Base-by-base conservation (phyloP, 2,329 filamentous ascomycete genomes). In the Helminthosporium solani region DNA sequence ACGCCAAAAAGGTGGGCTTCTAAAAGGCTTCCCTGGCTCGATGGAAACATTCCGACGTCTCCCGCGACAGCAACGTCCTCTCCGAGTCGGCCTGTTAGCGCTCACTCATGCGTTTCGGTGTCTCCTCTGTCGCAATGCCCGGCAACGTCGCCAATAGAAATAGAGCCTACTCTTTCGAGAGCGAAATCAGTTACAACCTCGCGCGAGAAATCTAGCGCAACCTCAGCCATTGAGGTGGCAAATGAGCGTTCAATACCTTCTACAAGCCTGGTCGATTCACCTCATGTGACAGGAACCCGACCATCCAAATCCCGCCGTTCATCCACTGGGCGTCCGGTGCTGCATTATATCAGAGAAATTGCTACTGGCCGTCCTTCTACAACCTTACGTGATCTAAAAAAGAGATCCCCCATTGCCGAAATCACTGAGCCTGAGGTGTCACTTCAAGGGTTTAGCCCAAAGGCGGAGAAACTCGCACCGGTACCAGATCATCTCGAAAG, bases 11-110 rank as follows among this genome's bases (percentile, higher is more conserved):
- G 50, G 40, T 33, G 54, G 35, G 20, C 48, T 14, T 47, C 49
- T 11, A 49, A 49, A 18, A 60, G 42, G 37, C 57, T 67, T 16
- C 66, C 64, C 14, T 69, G 66, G 66, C 54, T 69, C 7, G 61
- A 64, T 35, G 53, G 52, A 14, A 64, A 56, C 11, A 35, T 31
- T n/a, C 43, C 58, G 4, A 50, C 23, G 16, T 30, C 40, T 5
- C 50, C 42, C 14, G 7, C 35, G 19, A 7, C 15, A 15, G 16
- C 42, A n/a, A 15, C 47, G 33, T 20, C 42, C 27, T 31, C 34
- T 27, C 21, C 33, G 18, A n/a, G 33, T n/a, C 38, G 28, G 5
- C 28, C 28, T 6, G 12, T 19, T 25, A 50, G 15, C 14, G 18
- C 2, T 15, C 40, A 23, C 5, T 19, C 38, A 12, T 31, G 7